These are phyloP conservation scores for Dissophora globulifera DNA, from an alignment of 192 early-diverging fungal genomes.

Conservation along the genomic window DNA sequence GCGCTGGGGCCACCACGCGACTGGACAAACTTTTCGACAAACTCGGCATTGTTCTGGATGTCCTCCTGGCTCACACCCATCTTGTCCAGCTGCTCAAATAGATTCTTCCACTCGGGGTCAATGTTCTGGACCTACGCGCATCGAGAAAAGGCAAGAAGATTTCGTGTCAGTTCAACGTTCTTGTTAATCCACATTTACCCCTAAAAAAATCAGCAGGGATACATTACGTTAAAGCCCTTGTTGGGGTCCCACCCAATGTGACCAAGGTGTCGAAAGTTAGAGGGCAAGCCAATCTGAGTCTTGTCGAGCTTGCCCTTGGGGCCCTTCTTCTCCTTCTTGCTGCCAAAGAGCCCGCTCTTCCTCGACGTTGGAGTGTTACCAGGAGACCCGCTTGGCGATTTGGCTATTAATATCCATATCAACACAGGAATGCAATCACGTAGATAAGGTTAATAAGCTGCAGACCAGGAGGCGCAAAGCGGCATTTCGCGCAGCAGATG, in stretches of 20 bases:
- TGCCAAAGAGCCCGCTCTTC: conserved; percentile 54
- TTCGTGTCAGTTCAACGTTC: background rate
- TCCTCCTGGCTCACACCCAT: conserved; percentile 76
- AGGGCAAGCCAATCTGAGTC: conserved; percentile 68
- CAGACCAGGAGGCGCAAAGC: too few relatives aligned
- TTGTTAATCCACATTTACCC: too few relatives aligned
- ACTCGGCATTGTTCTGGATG: conserved; percentile 71
- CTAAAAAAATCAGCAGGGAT: too few relatives aligned
- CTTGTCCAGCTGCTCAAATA: conserved; percentile 75
- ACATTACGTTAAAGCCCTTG: conserved; percentile 66
- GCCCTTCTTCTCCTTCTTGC: conserved; percentile 58
- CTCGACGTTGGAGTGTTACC: conserved; percentile 49
- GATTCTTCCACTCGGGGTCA: conserved; percentile 73
- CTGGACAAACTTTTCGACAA: conserved; percentile 76
- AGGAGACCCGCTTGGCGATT: conserved; percentile 37
- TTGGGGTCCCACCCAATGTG: conserved; percentile 71
- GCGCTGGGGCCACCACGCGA: conserved; percentile 64
- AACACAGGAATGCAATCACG: background rate
- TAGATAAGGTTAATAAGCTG: background rate
- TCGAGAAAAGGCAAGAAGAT: background rate
- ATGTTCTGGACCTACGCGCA: conserved; percentile 67
- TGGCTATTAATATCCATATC: conserved; percentile 24
- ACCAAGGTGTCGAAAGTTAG: conserved; percentile 62
- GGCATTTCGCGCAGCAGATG: too few relatives aligned
- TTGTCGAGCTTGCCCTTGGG: conserved; percentile 66